These are phyloP conservation scores for Bombardia bombarda DNA, from an alignment of 495 filamentous ascomycete species.

Conservation along the genomic window DNA sequence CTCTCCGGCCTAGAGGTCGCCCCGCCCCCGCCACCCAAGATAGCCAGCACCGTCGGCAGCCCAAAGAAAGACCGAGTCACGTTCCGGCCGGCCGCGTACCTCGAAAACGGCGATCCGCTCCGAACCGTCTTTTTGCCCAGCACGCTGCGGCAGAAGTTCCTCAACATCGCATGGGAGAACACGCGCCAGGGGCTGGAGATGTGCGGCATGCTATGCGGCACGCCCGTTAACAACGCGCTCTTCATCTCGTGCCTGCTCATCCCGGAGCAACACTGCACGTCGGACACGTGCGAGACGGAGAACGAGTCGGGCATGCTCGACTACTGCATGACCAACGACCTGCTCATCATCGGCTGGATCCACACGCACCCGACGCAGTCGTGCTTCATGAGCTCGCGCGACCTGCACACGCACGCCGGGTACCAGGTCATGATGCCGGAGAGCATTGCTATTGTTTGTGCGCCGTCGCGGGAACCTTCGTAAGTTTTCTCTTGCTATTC, in stretches of 20 bases:
- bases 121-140: slow-evolving; percentile 82
- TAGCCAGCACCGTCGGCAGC: slow-evolving; percentile 21
- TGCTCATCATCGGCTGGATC: slow-evolving; percentile 94
- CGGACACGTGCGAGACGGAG: slow-evolving; percentile 87
- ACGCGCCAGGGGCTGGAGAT: slow-evolving; percentile 80
- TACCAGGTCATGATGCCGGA: slow-evolving; percentile 94
- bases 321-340: slow-evolving; percentile 75
- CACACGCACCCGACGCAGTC: slow-evolving; percentile 95
- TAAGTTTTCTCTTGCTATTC: slow-evolving; percentile 37
- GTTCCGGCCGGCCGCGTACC: slow-evolving; percentile 77
- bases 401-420: slow-evolving; percentile 84
- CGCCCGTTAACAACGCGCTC: slow-evolving; percentile 81
- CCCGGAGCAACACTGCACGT: slow-evolving; percentile 80
- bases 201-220: slow-evolving; percentile 89
- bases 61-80: slow-evolving; percentile 34
- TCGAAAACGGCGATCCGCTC: slow-evolving; percentile 80
- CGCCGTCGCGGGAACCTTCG: slow-evolving; percentile 69
- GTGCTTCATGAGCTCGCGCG: slow-evolving; percentile 93
- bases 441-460: slow-evolving; percentile 94
- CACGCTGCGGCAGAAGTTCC: slow-evolving; percentile 62
- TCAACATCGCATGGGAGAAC: slow-evolving; percentile 63
- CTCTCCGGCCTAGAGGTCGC: slow-evolving; percentile 7
- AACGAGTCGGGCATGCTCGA: slow-evolving; percentile 79
- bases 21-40: slow-evolving; percentile 31
- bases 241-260: slow-evolving; percentile 86